A percentile compares a stretch with the other conserved stretches of the same genome.
Evolutionary conservation across 2,329 filamentous ascomycete species (phyloP).

Genomic region (Fusarium fujikuroi): DNA sequence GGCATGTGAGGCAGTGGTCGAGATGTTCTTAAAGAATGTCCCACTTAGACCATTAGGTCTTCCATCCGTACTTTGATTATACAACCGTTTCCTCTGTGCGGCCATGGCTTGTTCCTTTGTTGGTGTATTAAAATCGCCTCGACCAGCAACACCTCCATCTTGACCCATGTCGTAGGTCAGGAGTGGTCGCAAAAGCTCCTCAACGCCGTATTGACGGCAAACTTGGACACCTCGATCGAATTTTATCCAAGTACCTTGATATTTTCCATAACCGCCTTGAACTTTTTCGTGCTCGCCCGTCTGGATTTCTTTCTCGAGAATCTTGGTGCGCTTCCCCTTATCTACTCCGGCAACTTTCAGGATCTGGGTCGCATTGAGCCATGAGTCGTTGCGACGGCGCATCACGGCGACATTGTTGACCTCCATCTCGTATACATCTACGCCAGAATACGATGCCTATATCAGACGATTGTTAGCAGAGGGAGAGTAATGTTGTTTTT

Average conservation of each 20-base stretch:
- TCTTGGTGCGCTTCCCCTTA: slow-evolving; percentile 97
- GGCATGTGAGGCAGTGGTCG: slow-evolving; percentile 89
- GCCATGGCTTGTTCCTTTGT: slow-evolving; percentile 99
- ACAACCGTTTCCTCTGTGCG: slow-evolving; percentile 90
- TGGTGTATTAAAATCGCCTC: slow-evolving; percentile 87
- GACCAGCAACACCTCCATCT: slow-evolving; percentile 76
- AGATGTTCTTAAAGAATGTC: slow-evolving; percentile 98
- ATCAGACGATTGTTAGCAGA: slow-evolving; percentile 30
- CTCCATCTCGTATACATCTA: slow-evolving; percentile 98
- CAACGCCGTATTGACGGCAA: slow-evolving; percentile 82
- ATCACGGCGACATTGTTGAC: slow-evolving; percentile 93
- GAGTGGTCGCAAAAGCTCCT: slow-evolving; percentile 78
- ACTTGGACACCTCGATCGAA: slow-evolving; percentile 93
- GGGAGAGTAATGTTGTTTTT: not conserved
- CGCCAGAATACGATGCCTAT: slow-evolving; percentile 90
- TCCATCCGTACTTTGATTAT: slow-evolving; percentile 75
- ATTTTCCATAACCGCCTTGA: slow-evolving; percentile 97
- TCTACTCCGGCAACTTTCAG: slow-evolving; percentile 97
- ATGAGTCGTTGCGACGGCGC: slow-evolving; percentile 93
- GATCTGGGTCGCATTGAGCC: slow-evolving; percentile 98
- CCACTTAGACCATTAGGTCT: slow-evolving; percentile 76
- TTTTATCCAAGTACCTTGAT: slow-evolving; percentile 98
- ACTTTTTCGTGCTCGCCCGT: slow-evolving; percentile 98
- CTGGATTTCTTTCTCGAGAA: slow-evolving; percentile 96
- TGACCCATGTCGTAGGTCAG: slow-evolving; percentile 84